Evolutionary conservation across 2,329 filamentous ascomycete species (phyloP), one percentile per base, ranked within the genome.

Genomic region (Colletotrichum sp.): DNA sequence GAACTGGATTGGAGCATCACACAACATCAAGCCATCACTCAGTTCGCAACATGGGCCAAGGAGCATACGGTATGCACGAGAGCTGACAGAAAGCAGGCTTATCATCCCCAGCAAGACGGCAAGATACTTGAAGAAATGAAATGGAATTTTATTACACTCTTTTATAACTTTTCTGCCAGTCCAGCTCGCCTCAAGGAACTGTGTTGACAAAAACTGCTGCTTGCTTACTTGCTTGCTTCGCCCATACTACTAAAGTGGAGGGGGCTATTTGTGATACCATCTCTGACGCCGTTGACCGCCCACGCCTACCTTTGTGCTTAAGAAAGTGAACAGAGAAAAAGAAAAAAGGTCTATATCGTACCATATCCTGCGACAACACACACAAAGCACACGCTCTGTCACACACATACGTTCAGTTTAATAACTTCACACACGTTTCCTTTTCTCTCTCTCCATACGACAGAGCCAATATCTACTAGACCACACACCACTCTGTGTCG

Each of bases 281-380:
- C 68, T 65, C 60, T 36, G 64, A 28, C 68, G 55, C 68, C 68
- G 12, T 36, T 26, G n/a, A 59, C 57, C 66, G 52, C 16, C 5
- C 68, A 59, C 10, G 22, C 32, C 59, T n/a, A 28, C 8, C 34
- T 15, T 28, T 52, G n/a, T 68, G 22, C 52, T 55, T 8, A 57
- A 57, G 4, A 22, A 32, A 26, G 18, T 30, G 28, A 28, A 62
- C 10, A 32, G 32, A 32, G 13, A 18, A 57, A 22, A 52, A 36
- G 15, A 16, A 36, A 36, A 32, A 32, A 16, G 52, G 32, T 76
- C 70, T 76, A 69, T 76, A 65, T 73, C 74, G 74, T 76, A 68
- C 59, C 59, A 30, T 57, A 36, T 65, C 70, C 74, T 15, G 62
- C n/a, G 26, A 65, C 48, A 64, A 30, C 26, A 55, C 22, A 26